These are phyloP conservation scores for Coelastrella sp. DNA, from an alignment of 139 green algal genomes.

Conservation along the genomic window DNA sequence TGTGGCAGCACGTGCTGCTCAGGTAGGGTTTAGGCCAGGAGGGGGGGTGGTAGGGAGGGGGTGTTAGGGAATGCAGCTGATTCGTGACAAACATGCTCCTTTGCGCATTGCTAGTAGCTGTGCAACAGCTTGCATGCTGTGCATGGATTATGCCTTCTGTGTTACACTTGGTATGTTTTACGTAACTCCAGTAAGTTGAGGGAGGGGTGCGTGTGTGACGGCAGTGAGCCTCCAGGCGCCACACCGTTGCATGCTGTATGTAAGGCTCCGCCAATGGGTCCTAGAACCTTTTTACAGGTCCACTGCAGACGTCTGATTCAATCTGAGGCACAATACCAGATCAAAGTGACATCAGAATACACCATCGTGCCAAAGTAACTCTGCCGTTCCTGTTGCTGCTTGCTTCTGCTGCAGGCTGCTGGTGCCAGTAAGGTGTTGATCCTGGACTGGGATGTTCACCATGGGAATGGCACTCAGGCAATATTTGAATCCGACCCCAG, in stretches of 20 bases:
- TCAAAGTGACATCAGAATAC: no score
- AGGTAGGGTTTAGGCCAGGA: neutral
- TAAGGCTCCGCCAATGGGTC: no score
- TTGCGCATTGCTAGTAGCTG: neutral
- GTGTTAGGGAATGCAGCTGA: neutral
- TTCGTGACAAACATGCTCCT: neutral
- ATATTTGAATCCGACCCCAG: conserved; percentile 80
- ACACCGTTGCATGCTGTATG: no score
- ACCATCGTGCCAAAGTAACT: neutral
- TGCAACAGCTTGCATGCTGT: neutral
- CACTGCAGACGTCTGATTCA: no score
- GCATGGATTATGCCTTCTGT: no score
- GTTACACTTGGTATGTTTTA: no score
- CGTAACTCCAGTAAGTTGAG: no score
- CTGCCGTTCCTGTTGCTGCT: conserved; percentile 2
- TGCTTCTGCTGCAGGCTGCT: conserved; percentile 11
- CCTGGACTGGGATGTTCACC: conserved; percentile 84
- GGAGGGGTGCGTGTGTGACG: no score
- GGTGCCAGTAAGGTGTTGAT: conserved; percentile 76
- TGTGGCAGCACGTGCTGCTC: conserved; percentile 23
- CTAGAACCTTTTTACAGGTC: no score
- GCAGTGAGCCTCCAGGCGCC: no score
- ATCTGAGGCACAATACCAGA: no score
- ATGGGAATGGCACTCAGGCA: conserved; percentile 68
- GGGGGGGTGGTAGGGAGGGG: neutral